Evolutionary conservation across 164 flowering plant genomes (phyloP), one percentile per base, ranked within the genome.

Genomic region (Berberis vulgaris): DNA sequence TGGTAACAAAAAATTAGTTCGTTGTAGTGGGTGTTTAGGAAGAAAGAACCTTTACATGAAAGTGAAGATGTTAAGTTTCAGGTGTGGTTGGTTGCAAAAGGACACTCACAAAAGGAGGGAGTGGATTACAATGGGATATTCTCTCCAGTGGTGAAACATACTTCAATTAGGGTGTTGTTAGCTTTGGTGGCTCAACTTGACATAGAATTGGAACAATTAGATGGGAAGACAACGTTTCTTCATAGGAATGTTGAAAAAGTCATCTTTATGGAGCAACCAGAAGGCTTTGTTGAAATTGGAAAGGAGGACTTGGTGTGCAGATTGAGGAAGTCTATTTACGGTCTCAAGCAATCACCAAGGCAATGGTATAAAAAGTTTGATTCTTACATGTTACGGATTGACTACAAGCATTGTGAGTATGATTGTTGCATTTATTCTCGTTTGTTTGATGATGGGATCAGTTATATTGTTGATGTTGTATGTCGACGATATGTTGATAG

Each of bases 91-190:
- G 61, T 41, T 7, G 45, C 61, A 5, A 58, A 58, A 6, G 45
- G 61, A 1, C 42, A 58, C 61, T 58, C 45, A 7, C 61, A 58
- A 58, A 58, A 26, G 26, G 26, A 41, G 13, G 46, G 61, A 40
- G n/a, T 43, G 6, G 61, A 58, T 58, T 58, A 58, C n/a, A 45
- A 41, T 58, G 45, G n/a, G 12, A 58, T 58, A 4, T 42, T 58
- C 2, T 41, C 61, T 43, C n/a, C 45, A 1, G 46, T 58, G n/a
- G 2, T 42, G 45, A 41, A 11, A 58, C 12, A 58, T n/a, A 26
- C 26, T 7, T 58, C 46, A 7, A 58, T 58, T 7, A 58, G 61
- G 26, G 45, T 58, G 61, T 58, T 58, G n/a, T 42, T 58, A 7
- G 44, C 45, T 41, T 7, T 58, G 45, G 46, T 58, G 2, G 61